phyloP scores from a whole-genome alignment of 805 yeast genomes.

The Kodamaea kaohsiungensis region DNA sequence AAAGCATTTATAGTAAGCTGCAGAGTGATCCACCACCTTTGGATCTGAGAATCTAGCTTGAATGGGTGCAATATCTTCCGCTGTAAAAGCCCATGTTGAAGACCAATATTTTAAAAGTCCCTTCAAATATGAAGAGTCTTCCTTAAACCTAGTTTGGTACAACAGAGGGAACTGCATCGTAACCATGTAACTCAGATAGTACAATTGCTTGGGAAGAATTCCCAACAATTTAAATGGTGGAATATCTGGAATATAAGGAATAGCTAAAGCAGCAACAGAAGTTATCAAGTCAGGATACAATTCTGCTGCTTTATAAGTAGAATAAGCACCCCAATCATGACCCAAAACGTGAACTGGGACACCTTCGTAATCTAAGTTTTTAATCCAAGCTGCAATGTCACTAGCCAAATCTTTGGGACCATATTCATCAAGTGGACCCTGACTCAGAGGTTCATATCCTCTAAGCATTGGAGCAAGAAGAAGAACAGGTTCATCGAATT shows the following conservation, averaged over 20 bases:
- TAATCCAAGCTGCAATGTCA: slow-evolving; percentile 37
- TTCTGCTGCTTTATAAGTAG: slow-evolving; percentile 34
- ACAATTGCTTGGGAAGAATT: slow-evolving; percentile 36
- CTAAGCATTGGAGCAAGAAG: slow-evolving; percentile 36
- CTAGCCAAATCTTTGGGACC: slow-evolving; percentile 30
- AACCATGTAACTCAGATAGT: slow-evolving; percentile 35
- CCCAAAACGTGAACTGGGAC: slow-evolving; percentile 40
- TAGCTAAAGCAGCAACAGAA: slow-evolving; percentile 38
- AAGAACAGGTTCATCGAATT: slow-evolving; percentile 21
- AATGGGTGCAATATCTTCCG: slow-evolving; percentile 27
- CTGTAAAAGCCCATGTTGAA: slow-evolving; percentile 35
- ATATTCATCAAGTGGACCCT: slow-evolving; percentile 25
- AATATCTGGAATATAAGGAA: slow-evolving; percentile 35
- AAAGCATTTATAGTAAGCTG: slow-evolving; percentile 36
- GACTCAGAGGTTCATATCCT: slow-evolving; percentile 39
- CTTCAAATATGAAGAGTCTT: slow-evolving; percentile 30
- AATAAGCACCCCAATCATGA: slow-evolving; percentile 48
- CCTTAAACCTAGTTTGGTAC: slow-evolving; percentile 22
- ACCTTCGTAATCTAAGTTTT: slow-evolving; percentile 15
- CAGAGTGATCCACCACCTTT: slow-evolving; percentile 32
- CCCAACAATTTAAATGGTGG: slow-evolving; percentile 28
- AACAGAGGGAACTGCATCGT: slow-evolving; percentile 34
- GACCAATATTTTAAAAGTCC: slow-evolving; percentile 40
- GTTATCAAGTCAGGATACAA: slow-evolving; percentile 35
- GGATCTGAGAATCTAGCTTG: slow-evolving; percentile 26